phyloP scores from a whole-genome alignment of 805 yeast genomes.

The Kodamaea leandrae region DNA sequence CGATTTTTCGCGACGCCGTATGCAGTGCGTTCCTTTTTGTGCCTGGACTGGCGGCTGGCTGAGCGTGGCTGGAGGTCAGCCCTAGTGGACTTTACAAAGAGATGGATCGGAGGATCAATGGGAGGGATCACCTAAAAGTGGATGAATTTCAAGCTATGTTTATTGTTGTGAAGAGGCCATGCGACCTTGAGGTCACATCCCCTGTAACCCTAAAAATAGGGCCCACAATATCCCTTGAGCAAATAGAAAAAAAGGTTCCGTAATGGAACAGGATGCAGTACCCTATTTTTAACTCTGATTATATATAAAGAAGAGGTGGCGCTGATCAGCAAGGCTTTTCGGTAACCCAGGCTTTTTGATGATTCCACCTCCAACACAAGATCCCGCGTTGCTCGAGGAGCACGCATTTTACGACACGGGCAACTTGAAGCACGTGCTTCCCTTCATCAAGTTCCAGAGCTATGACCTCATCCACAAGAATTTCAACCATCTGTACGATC shows the following conservation, averaged over 20 bases:
- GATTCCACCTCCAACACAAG: conserved; percentile 22
- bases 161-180: too few species aligned
- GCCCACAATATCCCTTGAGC: background rate
- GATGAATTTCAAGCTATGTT: too few species aligned
- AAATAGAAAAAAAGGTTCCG: background rate
- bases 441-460: conserved; percentile 22
- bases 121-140: too few species aligned
- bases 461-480: conserved; percentile 15
- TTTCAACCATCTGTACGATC: conserved; percentile 8
- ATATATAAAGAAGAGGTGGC: background rate
- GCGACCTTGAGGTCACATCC: too few species aligned
- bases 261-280: background rate
- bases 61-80: too few species aligned
- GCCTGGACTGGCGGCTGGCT: too few species aligned
- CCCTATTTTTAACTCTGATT: background rate
- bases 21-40: too few species aligned
- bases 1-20: background rate
- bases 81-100: too few species aligned
- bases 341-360: background rate
- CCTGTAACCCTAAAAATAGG: background rate
- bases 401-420: conserved; percentile 32
- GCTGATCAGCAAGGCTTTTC: background rate
- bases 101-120: too few species aligned
- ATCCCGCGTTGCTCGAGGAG: conserved; percentile 20
- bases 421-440: conserved; percentile 22